Conservation (phyloP, 78 protist genomes). For the Creolimax fragrantissima region DNA sequence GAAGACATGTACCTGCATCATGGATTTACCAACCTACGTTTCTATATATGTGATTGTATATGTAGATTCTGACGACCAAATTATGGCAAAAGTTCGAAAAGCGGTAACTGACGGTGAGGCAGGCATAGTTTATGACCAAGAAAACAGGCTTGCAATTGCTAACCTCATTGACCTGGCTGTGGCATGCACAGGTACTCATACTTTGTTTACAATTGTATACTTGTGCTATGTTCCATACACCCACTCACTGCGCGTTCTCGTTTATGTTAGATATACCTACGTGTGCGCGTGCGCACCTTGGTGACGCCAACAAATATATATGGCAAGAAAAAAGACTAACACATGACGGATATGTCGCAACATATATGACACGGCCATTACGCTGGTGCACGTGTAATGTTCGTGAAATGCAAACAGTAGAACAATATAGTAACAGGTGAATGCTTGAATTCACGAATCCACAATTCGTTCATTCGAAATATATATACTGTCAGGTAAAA, state of each 20-base stretch:
- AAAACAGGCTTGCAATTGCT: background rate
- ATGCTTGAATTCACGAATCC: no score
- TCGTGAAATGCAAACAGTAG: no score
- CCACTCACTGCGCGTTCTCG: background rate
- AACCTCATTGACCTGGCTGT: background rate
- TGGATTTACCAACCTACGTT: no score
- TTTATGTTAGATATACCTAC: background rate
- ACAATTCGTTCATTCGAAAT: no score
- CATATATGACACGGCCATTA: no score
- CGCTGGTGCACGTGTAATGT: no score
- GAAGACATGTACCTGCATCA: no score
- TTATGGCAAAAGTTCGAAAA: slow-evolving; percentile 35
- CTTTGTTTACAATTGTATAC: background rate
- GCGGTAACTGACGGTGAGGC: slow-evolving; percentile 54
- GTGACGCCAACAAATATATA: background rate
- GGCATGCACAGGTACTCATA: background rate
- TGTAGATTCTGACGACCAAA: slow-evolving; percentile 26
- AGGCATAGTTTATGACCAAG: slow-evolving; percentile 39
- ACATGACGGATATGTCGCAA: no score
- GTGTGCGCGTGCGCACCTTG: background rate
- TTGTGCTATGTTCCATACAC: background rate
- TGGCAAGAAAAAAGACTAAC: background rate
- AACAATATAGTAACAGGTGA: no score
- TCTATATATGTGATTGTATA: no score
- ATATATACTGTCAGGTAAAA: no score